phyloP scores from a whole-genome alignment of 1,139 yeast species.

The Lodderomyces pseudojiufengensis region DNA sequence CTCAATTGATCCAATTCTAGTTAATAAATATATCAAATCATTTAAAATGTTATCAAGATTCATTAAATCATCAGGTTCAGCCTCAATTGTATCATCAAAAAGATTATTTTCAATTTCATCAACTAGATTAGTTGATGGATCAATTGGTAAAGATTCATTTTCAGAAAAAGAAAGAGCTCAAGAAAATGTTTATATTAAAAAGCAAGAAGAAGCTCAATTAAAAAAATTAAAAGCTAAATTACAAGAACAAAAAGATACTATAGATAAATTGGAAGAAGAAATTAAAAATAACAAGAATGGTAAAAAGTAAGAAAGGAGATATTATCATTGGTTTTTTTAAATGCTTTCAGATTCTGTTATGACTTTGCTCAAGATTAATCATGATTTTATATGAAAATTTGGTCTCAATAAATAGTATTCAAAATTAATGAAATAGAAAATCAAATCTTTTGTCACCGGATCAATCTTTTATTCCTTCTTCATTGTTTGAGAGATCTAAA shows the following conservation, averaged over 20 bases:
- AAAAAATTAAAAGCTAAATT: conserved; percentile 44
- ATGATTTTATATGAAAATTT: too few relatives aligned
- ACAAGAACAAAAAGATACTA: conserved; percentile 43
- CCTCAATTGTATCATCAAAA: conserved; percentile 7
- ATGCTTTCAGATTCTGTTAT: neutral
- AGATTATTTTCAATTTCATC: conserved; percentile 41
- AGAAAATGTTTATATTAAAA: conserved; percentile 42
- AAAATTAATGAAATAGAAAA: too few relatives aligned
- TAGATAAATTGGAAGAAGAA: conserved; percentile 40
- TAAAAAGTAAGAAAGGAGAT: conserved; percentile 6
- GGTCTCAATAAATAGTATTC: too few relatives aligned
- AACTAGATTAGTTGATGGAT: conserved; percentile 26
- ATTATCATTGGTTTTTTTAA: too few relatives aligned
- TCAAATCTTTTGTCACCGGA: too few relatives aligned
- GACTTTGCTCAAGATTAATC: too few relatives aligned
- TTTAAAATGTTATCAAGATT: conserved; percentile 36
- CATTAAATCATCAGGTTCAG: conserved; percentile 21
- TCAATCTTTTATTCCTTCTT: too few relatives aligned
- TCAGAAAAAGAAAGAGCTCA: conserved; percentile 45
- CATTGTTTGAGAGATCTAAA: too few relatives aligned
- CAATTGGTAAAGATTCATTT: conserved; percentile 27
- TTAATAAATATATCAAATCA: too few relatives aligned
- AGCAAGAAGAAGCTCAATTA: conserved; percentile 50
- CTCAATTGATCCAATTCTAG: too few relatives aligned
- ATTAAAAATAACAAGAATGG: conserved; percentile 36